Evolutionary conservation across 305 asterid genomes (phyloP).

Genomic region (Caryopteris hybrid): DNA sequence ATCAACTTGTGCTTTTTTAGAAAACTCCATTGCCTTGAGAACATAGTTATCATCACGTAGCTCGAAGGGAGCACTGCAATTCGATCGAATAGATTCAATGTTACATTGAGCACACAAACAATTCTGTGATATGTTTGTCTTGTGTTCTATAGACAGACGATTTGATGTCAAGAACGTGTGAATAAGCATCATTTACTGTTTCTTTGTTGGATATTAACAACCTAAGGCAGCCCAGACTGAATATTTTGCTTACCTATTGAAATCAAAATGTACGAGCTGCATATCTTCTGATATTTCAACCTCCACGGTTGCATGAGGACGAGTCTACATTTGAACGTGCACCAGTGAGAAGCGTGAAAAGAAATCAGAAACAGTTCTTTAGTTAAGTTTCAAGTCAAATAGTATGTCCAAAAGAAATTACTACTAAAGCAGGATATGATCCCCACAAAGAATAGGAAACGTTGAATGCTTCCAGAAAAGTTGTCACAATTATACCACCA

Average conservation of each 20-base stretch:
- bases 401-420: not conserved
- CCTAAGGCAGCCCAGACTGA: not conserved
- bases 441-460: not conserved
- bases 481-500: not conserved
- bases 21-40: slow-evolving; percentile 81
- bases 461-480: not conserved
- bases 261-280: slow-evolving; percentile 97
- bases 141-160: too few species aligned
- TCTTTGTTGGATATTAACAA: not conserved
- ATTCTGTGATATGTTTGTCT: too few species aligned
- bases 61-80: slow-evolving; percentile 89
- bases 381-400: not conserved
- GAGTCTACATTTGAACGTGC: slow-evolving; percentile 52
- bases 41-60: slow-evolving; percentile 87
- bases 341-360: slow-evolving; percentile 4
- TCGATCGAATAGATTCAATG: too few species aligned
- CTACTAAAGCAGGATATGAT: not conserved
- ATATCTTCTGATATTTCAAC: slow-evolving; percentile 97
- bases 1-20: slow-evolving; percentile 37
- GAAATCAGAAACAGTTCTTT: not conserved
- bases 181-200: too few species aligned
- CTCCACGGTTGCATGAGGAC: slow-evolving; percentile 97
- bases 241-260: slow-evolving; percentile 54
- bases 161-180: too few species aligned
- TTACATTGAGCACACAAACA: too few species aligned